Conservation (phyloP, 805 yeast species). For the Zygoascus flipseniorum region DNA sequence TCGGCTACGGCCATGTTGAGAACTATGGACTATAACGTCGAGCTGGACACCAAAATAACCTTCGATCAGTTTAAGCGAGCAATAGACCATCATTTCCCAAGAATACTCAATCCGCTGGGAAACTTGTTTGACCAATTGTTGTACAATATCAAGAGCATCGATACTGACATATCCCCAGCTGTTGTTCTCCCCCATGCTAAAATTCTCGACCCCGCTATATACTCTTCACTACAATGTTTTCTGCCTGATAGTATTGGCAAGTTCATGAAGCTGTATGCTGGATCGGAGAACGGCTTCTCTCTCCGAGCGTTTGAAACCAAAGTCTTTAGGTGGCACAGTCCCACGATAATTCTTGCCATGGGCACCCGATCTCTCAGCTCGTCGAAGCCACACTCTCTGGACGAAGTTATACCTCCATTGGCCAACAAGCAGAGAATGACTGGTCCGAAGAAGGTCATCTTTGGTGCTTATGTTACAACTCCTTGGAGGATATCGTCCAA, state of each 20-base stretch:
- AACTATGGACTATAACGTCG: constrained; percentile 35
- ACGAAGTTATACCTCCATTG: constrained; percentile 20
- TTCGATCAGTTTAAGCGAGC: constrained; percentile 16
- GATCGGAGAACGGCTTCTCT: constrained; percentile 75
- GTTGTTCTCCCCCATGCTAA: constrained; percentile 20
- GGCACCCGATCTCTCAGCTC: constrained; percentile 39
- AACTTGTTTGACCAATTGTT: constrained; percentile 37
- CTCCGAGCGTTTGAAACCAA: constrained; percentile 79
- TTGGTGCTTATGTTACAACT: constrained; percentile 53
- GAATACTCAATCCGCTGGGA: constrained; percentile 38
- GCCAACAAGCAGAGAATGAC: constrained; percentile 4
- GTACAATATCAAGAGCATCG: constrained; percentile 19
- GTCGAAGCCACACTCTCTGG: constrained; percentile 14
- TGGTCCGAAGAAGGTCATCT: constrained; percentile 36
- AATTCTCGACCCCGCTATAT: constrained; percentile 29
- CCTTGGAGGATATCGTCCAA: constrained; percentile 78
- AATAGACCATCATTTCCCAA: constrained; percentile 25
- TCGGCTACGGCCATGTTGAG: constrained; percentile 40
- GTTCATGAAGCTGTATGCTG: constrained; percentile 56
- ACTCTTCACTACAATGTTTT: constrained; percentile 8
- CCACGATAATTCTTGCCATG: constrained; percentile 59
- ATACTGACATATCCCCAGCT: background rate
- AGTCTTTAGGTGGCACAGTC: constrained; percentile 85
- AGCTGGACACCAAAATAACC: constrained; percentile 5
- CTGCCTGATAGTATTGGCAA: constrained; percentile 24